Base-by-base conservation (phyloP, 2,329 filamentous ascomycete genomes). In the Cercospora sp. region DNA sequence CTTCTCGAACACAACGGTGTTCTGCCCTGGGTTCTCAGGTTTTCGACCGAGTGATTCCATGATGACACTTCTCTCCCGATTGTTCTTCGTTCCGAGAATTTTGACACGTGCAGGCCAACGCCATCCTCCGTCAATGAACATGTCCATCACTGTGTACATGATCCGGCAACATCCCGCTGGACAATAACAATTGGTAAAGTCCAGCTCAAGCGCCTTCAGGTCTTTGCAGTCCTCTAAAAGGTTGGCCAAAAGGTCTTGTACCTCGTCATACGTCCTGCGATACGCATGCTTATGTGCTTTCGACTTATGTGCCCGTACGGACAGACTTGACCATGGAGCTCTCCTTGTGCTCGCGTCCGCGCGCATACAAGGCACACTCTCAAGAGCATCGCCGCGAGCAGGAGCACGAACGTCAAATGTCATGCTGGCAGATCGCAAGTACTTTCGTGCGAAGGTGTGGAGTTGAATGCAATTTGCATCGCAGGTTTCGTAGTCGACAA, bases 331-430 rank as follows among this genome's bases (percentile, higher is more conserved):
- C 49, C 49, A 53, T 3, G 18, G 18, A 8, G 16, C 37, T 8
- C 1, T 3, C 2, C 0, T 1, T 3, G 16, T 3, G 37, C 37
- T 40, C 16, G 0, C 1, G 6, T 8, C 1, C 37, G 16, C n/a
- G n/a, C n/a, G n/a, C n/a, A n/a, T n/a, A n/a, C n/a, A n/a, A n/a
- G n/a, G n/a, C n/a, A n/a, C n/a, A n/a, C n/a, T n/a, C n/a, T n/a
- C n/a, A n/a, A n/a, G n/a, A n/a, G n/a, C 1, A 13, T 7, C 2
- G 1, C 3, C 0, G 1, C 12, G 5, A 3, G 3, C 2, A 2
- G 12, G 21, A 16, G 49, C 2, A 3, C 49, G 49, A 0, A 53
- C 2, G 3, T 53, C 49, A 6, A 53, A 53, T 24, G 49, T 26
- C 1, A 53, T 16, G 6, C 49, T 53, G 49, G 6, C 49, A 2